Conservation (phyloP, 768 basidiomycete genomes). For the Phanerodontia chrysosporium region DNA sequence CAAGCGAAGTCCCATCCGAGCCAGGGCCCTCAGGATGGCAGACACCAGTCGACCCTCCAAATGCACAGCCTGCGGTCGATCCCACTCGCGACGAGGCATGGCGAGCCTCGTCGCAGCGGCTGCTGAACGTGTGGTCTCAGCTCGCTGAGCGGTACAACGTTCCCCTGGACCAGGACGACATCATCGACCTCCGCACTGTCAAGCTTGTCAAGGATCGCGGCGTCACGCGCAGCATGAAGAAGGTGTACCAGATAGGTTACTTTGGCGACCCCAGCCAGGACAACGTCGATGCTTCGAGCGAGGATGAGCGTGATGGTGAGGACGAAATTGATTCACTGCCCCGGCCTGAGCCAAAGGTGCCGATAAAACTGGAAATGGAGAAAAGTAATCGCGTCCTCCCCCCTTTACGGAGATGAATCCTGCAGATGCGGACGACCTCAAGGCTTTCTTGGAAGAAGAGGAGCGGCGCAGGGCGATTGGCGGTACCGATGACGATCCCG, state of each 20-base stretch:
- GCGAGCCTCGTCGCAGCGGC: constrained; percentile 50
- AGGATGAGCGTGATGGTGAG: constrained; percentile 44
- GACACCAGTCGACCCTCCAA: constrained; percentile 13
- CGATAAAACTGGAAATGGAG: constrained; percentile 29
- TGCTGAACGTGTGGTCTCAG: constrained; percentile 61
- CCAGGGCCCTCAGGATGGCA: constrained; percentile 17
- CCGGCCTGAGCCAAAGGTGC: constrained; percentile 22
- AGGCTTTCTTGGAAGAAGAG: constrained; percentile 67
- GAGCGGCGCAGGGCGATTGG: constrained; percentile 42
- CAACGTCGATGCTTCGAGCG: constrained; percentile 31
- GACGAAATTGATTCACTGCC: constrained; percentile 59
- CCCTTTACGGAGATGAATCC: constrained; percentile 41
- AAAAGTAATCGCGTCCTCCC: constrained; percentile 32
- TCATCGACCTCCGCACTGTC: constrained; percentile 62
- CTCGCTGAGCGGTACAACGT: constrained; percentile 66
- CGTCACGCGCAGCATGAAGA: constrained; percentile 42
- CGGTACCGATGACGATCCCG: constrained; percentile 44
- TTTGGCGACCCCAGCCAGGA: constrained; percentile 30
- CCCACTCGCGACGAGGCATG: constrained; percentile 51
- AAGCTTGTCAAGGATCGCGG: constrained; percentile 69
- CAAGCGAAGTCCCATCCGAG: constrained; percentile 37
- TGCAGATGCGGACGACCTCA: constrained; percentile 57
- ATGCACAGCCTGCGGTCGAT: constrained; percentile 9
- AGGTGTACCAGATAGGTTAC: constrained; percentile 47
- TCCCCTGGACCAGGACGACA: constrained; percentile 73